Evolutionary conservation across 148 eudicot genomes (phyloP).

Genomic region (Chenopodium formosanum): DNA sequence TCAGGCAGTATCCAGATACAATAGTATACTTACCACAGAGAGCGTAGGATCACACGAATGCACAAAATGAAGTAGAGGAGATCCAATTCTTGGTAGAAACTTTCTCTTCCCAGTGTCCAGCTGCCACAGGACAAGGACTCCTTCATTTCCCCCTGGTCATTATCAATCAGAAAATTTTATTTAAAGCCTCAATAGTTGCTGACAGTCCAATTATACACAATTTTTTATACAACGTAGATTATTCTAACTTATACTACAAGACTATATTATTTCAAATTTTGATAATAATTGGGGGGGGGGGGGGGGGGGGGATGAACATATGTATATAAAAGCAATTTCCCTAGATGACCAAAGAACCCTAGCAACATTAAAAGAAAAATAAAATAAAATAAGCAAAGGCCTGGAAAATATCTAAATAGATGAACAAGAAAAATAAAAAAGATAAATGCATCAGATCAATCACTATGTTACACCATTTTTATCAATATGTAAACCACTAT

Average conservation of each 20-base stretch:
- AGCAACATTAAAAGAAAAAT: no score
- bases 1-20: not conserved
- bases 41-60: slow-evolving; percentile 73
- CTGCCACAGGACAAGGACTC: slow-evolving; percentile 96
- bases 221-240: not conserved
- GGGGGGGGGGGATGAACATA: no score
- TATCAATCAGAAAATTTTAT: slow-evolving; percentile 13
- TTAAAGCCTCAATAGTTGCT: not conserved
- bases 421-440: no score
- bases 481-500: no score
- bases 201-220: not conserved
- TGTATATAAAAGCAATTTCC: no score
- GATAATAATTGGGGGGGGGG: not conserved
- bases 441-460: not conserved
- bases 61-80: slow-evolving; percentile 68
- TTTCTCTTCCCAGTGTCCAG: slow-evolving; percentile 86
- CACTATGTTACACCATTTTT: not conserved
- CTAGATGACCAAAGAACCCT: no score
- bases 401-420: no score
- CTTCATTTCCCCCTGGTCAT: slow-evolving; percentile 82
- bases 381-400: no score
- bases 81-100: slow-evolving; percentile 80
- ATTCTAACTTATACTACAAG: not conserved
- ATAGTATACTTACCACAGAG: slow-evolving; percentile 56
- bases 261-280: not conserved